Percentiles rank a stretch among this genome's conserved stretches.
Conservation (phyloP, 2,329 filamentous ascomycete genomes). For the Fusarium sp. region DNA sequence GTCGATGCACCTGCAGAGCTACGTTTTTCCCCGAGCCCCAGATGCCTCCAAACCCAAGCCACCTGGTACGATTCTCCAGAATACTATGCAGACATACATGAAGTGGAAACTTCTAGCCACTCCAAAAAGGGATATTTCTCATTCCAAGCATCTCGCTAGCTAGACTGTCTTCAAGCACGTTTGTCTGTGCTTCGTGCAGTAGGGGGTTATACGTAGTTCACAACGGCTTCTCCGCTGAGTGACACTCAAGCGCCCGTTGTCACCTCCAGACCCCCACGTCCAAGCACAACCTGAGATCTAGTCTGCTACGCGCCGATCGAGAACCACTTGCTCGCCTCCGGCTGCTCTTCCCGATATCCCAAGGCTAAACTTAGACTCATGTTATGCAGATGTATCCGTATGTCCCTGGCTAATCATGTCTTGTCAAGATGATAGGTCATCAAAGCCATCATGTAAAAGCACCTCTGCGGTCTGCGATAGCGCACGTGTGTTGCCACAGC, state of each 20-base stretch:
- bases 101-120: conserved; percentile 5
- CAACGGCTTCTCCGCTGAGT: conserved; percentile 15
- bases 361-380: conserved; percentile 16
- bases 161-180: no score
- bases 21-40: conserved; percentile 29
- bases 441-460: conserved; percentile 6
- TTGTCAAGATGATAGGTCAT: conserved; percentile 8
- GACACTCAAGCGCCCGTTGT: conserved; percentile 23
- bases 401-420: conserved; percentile 12
- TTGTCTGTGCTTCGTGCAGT: not conserved
- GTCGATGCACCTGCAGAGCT: conserved; percentile 26
- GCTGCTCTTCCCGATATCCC: conserved; percentile 21
- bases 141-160: conserved; percentile 17
- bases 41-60: conserved; percentile 20
- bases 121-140: conserved; percentile 16
- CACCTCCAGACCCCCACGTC: conserved; percentile 21
- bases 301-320: conserved; percentile 16
- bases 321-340: conserved; percentile 13
- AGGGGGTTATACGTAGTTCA: conserved; percentile 3
- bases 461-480: not conserved
- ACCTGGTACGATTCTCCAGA: conserved; percentile 33
- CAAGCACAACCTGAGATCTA: conserved; percentile 24
- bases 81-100: conserved; percentile 5
- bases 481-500: not conserved
- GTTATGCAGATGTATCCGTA: conserved; percentile 12